phyloP scores from a whole-genome alignment of 73 alveolate genomes.

The Breviolum minutum region DNA sequence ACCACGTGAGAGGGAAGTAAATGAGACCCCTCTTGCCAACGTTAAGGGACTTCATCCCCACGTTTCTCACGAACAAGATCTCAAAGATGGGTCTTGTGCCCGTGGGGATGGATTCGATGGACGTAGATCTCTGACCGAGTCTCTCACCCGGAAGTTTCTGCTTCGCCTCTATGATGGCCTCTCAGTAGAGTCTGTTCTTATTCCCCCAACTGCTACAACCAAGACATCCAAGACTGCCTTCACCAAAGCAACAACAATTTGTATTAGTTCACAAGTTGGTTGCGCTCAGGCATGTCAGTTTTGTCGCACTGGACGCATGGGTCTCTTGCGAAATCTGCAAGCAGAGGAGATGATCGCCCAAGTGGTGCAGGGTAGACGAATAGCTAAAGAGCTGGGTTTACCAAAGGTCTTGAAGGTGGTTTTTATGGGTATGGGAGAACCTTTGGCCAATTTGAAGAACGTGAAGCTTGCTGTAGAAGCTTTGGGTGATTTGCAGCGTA shows the following conservation, averaged over 20 bases:
- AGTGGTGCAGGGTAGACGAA: slow-evolving; percentile 68
- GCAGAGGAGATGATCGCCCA: slow-evolving; percentile 89
- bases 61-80: no score
- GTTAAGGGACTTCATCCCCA: background rate
- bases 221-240: background rate
- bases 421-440: slow-evolving; percentile 94
- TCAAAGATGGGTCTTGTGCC: no score
- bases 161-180: slow-evolving; percentile 60
- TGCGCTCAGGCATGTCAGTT: slow-evolving; percentile 87
- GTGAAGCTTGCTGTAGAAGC: slow-evolving; percentile 51
- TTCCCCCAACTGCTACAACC: background rate
- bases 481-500: slow-evolving; percentile 21
- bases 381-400: background rate
- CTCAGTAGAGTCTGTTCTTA: slow-evolving; percentile 79
- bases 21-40: background rate
- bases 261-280: slow-evolving; percentile 72
- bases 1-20: background rate
- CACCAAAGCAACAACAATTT: background rate
- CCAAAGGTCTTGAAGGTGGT: slow-evolving; percentile 52
- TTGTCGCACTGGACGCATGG: slow-evolving; percentile 88
- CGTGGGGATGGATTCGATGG: no score
- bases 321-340: slow-evolving; percentile 61
- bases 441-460: slow-evolving; percentile 31
- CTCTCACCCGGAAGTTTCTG: slow-evolving; percentile 38
- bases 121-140: no score